Evolutionary conservation across 202 grass and related monocot species (phyloP), one percentile per base, ranked within the genome.

Genomic region (Zizania palustris): DNA sequence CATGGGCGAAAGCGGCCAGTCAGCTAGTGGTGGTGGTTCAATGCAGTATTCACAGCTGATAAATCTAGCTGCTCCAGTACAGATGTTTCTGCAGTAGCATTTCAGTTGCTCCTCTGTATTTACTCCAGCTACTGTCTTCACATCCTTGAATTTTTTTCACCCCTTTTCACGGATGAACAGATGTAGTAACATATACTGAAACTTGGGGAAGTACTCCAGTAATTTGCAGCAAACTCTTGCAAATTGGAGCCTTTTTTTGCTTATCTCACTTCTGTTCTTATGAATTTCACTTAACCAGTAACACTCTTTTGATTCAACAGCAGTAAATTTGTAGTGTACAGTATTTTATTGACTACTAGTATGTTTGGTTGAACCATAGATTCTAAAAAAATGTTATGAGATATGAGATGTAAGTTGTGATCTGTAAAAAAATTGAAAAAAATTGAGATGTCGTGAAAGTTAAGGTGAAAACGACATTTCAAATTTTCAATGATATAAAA

Each of bases 21-120:
- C 49, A 51, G 49, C 34, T 28, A 19, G 20, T 76, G 63, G 63
- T 76, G 63, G 63, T 20, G 50, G 62, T 62, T 63, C 55, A 69
- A 63, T 37, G 72, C 37, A 53, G 43, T 20, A 62, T 41, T 49
- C 41, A n/a, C 22, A 55, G 4, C 19, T 65, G 36, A 9, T 43
- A 18, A 57, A 11, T 49, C 57, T 45, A 43, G 3, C 46, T 51
- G 28, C 11, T 40, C 39, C 15, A 35, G 37, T 61, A 60, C 11
- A n/a, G 43, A 63, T 50, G 44, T 50, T 50, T 64, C 16, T 21
- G 33, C 16, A 69, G 56, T 80, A 5, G 15, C 12, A 55, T 75
- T 45, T 76, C 77, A 19, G 71, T 12, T 75, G 19, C 10, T 69
- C 57, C 36, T 61, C 19, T 39, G 7, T 46, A 39, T 16, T 18